Conservation (phyloP, 2,329 filamentous ascomycete genomes). For the Penicillium italicum region DNA sequence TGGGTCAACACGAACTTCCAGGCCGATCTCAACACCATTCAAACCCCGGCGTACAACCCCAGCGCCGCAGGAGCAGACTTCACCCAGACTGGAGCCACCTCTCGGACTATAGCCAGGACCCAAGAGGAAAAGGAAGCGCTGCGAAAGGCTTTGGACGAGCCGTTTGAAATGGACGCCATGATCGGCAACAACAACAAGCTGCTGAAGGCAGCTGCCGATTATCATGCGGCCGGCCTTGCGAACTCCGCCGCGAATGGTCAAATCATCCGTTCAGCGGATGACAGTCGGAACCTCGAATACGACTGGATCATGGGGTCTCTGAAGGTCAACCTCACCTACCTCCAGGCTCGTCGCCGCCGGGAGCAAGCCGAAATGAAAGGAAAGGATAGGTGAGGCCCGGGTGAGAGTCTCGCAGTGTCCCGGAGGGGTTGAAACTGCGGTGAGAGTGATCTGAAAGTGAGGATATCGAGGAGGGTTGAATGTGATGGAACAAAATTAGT, state of each 20-base stretch:
- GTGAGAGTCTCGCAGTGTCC: neutral
- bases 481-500: neutral
- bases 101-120: too few species aligned
- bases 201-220: neutral
- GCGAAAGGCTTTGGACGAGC: neutral
- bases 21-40: neutral
- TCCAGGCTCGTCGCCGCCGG: neutral
- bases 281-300: neutral
- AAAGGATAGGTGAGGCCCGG: neutral
- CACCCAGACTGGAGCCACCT: neutral
- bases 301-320: neutral
- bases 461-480: neutral
- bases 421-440: neutral
- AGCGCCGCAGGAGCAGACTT: neutral
- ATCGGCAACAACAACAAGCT: neutral
- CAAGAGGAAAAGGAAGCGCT: neutral
- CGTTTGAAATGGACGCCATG: neutral
- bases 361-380: neutral
- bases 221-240: neutral
- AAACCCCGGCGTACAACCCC: neutral
- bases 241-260: neutral
- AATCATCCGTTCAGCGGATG: neutral
- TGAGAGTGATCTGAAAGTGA: neutral
- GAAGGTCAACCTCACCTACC: neutral
- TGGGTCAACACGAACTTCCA: neutral